Conservation (phyloP, 2,329 filamentous ascomycete species). For the Ophiocordyceps sinensis region DNA sequence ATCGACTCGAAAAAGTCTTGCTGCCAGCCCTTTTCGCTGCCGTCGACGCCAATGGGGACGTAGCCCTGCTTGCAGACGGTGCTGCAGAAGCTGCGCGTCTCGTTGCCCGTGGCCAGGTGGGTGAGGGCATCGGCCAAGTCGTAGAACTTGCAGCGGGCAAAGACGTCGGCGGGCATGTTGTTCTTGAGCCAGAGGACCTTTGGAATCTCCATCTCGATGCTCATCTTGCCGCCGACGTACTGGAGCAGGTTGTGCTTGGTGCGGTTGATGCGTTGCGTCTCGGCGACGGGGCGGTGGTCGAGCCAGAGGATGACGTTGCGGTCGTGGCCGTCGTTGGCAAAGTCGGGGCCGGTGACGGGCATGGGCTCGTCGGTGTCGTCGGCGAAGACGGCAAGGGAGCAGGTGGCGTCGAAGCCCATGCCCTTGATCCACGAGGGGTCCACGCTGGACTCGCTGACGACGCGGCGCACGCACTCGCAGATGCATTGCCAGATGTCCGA, state of each 20-base stretch:
- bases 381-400: slow-evolving; percentile 83
- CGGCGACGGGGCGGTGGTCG: slow-evolving; percentile 80
- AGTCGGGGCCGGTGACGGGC: slow-evolving; percentile 77
- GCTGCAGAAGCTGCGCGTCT: slow-evolving; percentile 88
- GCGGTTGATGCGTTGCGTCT: slow-evolving; percentile 86
- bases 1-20: slow-evolving; percentile 83
- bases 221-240: slow-evolving; percentile 97
- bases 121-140: slow-evolving; percentile 87
- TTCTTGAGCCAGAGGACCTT: slow-evolving; percentile 98
- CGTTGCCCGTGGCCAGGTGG: slow-evolving; percentile 82
- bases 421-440: slow-evolving; percentile 65
- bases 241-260: slow-evolving; percentile 85
- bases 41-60: slow-evolving; percentile 92
- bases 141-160: slow-evolving; percentile 91
- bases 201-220: slow-evolving; percentile 98
- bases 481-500: slow-evolving; percentile 95
- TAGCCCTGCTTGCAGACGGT: slow-evolving; percentile 96
- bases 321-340: slow-evolving; percentile 61
- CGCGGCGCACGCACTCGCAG: slow-evolving; percentile 71
- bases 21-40: slow-evolving; percentile 96
- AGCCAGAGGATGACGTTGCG: slow-evolving; percentile 96
- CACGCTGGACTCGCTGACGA: slow-evolving; percentile 68
- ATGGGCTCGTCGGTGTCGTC: slow-evolving; percentile 83
- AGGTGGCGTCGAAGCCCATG: slow-evolving; percentile 97
- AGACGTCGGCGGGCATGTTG: slow-evolving; percentile 85